Base-by-base conservation (phyloP, 208 protist genomes). In the Crithidia mellificae region DNA sequence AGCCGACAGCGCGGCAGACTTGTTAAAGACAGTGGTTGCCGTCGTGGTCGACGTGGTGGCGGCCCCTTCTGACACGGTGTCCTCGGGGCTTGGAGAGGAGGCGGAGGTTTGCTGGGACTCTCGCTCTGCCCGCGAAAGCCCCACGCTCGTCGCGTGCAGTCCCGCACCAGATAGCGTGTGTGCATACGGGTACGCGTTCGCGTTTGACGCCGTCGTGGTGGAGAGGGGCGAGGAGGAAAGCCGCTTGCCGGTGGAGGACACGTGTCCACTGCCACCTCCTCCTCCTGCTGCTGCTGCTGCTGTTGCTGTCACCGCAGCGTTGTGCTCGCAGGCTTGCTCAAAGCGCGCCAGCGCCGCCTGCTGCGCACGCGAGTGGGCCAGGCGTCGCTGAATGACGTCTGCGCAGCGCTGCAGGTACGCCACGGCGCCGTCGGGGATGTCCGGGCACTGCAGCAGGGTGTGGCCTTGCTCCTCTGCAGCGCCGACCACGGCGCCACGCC, bases 381-480 rank as follows among this genome's bases (percentile, higher is more conserved):
- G 67, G 12, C 77, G 71, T 17, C 41, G 43, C 5, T 32, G 49
- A 25, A 83, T 78, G 50, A 25, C 46, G 0, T 39, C 17, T 1
- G 67, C 65, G 43, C 32, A 64, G 55, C 77, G 77, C 9, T 47
- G 46, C 20, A 83, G 72, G 47, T 72, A 83, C n/a, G 41, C 53
- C 22, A 47, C 73, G 8, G 72, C 72, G 1, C 32, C 72, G 2
- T 43, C 36, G 6, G 77, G 50, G 30, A 83, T 76, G 46, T 71
- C 65, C 7, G 43, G 25, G 30, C 51, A 53, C 43, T 76, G 59
- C 39, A 83, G 49, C 38, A 81, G 62, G 3, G 51, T 68, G 56
- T 67, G 51, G 0, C 53, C 56, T 8, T 68, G 68, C 41, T 70
- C 63, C 29, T 76, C 62, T n/a, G 24, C 46, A 12, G 27, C 59